Evolutionary conservation across 345 rosid species (phyloP).

Genomic region (Salix koriyanagi): DNA sequence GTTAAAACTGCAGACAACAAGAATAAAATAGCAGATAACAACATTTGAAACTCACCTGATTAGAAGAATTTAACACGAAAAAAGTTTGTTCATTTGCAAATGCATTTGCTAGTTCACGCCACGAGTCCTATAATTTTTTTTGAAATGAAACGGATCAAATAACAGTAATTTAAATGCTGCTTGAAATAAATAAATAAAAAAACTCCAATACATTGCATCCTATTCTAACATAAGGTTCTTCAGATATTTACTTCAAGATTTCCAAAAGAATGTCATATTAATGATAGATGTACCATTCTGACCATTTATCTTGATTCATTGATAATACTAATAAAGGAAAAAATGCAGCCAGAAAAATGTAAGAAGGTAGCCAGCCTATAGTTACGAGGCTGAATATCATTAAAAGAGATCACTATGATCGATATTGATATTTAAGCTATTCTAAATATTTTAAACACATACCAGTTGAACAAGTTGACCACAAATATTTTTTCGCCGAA

Average conservation of each 20-base stretch:
- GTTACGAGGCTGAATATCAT: not conserved
- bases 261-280: not conserved
- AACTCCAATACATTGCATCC: not conserved
- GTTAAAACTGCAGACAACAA: conserved; percentile 1
- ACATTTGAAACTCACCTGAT: conserved; percentile 58
- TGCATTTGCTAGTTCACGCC: conserved; percentile 84
- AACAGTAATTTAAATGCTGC: not conserved
- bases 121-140: conserved; percentile 63
- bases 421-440: not conserved
- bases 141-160: conserved; percentile 11
- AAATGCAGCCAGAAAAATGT: not conserved
- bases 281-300: not conserved
- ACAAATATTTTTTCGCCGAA: conserved; percentile 70
- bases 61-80: conserved; percentile 67
- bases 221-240: not conserved
- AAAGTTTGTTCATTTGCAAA: conserved; percentile 72
- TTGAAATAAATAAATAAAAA: not conserved
- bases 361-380: not conserved
- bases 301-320: not conserved
- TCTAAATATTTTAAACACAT: not conserved
- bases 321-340: not conserved
- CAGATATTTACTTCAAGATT: not conserved
- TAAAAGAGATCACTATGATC: not conserved
- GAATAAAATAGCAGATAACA: not conserved
- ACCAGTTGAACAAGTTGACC: conserved; percentile 81